phyloP scores from a whole-genome alignment of 1,284 basidiomycete species.

The Cutaneotrichosporon spelunceum region DNA sequence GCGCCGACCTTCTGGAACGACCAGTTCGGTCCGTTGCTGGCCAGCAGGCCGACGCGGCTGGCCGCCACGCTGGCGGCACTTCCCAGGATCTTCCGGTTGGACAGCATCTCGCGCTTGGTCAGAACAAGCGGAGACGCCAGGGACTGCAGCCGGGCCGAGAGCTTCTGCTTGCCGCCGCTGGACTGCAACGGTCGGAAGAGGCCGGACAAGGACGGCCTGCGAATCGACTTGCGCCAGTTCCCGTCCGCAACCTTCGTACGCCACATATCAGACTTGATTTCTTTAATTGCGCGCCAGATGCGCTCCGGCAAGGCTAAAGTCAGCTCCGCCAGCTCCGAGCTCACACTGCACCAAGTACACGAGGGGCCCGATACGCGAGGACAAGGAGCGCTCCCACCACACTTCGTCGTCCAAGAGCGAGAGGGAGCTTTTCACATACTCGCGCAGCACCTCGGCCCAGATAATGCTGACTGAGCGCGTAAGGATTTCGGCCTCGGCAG shows the following conservation, averaged over 20 bases:
- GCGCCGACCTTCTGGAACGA: conserved; percentile 8
- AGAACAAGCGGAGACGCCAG: conserved; percentile 44
- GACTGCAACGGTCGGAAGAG: conserved; percentile 21
- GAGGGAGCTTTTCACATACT: conserved; percentile 38
- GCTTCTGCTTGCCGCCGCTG: background rate
- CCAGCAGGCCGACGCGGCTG: conserved; percentile 40
- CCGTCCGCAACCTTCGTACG: conserved; percentile 23
- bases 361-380: conserved; percentile 32
- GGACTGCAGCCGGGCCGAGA: conserved; percentile 25
- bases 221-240: conserved; percentile 15
- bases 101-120: conserved; percentile 46
- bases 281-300: conserved; percentile 31
- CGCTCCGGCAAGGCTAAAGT: conserved; percentile 45
- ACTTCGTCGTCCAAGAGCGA: conserved; percentile 42
- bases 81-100: conserved; percentile 34
- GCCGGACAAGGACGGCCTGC: background rate
- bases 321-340: conserved; percentile 19
- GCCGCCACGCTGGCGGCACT: conserved; percentile 37
- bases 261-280: conserved; percentile 8
- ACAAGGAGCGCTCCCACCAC: conserved; percentile 44
- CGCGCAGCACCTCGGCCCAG: conserved; percentile 48
- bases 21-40: conserved; percentile 44
- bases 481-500: conserved; percentile 44
- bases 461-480: conserved; percentile 46
- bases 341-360: conserved; percentile 49